Base-by-base conservation (phyloP, 2,329 filamentous ascomycete genomes). In the Epichloe typhina region DNA sequence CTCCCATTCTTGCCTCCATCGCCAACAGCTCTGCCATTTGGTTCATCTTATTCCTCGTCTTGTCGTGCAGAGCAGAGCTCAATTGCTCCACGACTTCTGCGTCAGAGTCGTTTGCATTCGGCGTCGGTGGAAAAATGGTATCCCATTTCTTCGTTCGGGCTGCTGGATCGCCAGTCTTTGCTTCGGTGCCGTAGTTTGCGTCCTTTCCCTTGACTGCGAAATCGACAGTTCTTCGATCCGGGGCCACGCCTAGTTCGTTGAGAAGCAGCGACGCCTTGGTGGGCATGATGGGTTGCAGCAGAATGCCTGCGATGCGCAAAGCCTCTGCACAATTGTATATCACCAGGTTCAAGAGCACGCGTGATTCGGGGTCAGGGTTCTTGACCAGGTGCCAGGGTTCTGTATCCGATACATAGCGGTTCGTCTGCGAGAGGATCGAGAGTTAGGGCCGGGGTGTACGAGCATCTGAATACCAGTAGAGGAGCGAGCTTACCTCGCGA, bases 271-370 rank as follows among this genome's bases (percentile, higher is more conserved):
- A 67, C 45, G 88, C 78, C 66, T 94, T 95, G 40, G 71, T 73
- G 0, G 93, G 93, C 77, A 98, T 95, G 61, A 90, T 87, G 1
- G 93, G 89, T 65, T 95, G 90, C 43, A 98, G 71, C 45, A 97
- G 72, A 58, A 98, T 95, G 13, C 83, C 88, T 0, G 75, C 72
- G 23, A 96, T 79, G 38, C 93, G 84, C 45, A 96, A 64, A 4
- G 84, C 78, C 67, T 98, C 93, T 8, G 83, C 78, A 42, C 75
- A 73, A 42, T 84, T 74, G 64, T 80, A 96, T 31, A 98, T 73
- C 38, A 77, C 75, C 57, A 74, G 71, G 56, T 83, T 70, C 15
- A 83, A 68, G 2, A 74, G 65, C 43, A 50, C 61, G 1, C 63
- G 66, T 36, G 66, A 66, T 2, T 63, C 59, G 0, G 59, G 55